A percentile compares a stretch with the other conserved stretches of the same genome.
Evolutionary conservation across 768 basidiomycete species (phyloP).

Genomic region (Podaxis sp.): DNA sequence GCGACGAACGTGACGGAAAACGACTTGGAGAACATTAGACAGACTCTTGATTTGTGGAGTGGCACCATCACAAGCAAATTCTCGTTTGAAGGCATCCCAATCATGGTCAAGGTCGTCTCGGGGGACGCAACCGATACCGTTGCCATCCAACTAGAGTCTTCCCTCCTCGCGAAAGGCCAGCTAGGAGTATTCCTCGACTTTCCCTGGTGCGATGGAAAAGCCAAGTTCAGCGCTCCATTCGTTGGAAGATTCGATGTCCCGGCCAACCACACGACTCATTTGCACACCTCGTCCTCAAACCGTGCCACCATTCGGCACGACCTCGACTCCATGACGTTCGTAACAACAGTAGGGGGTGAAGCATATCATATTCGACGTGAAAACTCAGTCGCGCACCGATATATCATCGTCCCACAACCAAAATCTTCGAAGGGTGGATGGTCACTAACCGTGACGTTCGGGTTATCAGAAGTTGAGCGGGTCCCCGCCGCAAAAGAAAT

Average conservation of each 20-base stretch:
- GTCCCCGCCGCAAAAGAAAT: slow-evolving; percentile 26
- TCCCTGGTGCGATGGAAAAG: slow-evolving; percentile 58
- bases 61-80: slow-evolving; percentile 49
- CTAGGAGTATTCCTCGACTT: slow-evolving; percentile 56
- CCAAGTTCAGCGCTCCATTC: slow-evolving; percentile 56
- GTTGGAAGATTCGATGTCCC: slow-evolving; percentile 52
- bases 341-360: slow-evolving; percentile 42
- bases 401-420: slow-evolving; percentile 37
- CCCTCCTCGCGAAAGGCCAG: slow-evolving; percentile 33
- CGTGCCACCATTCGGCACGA: slow-evolving; percentile 42
- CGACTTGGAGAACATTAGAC: slow-evolving; percentile 33
- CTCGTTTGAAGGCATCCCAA: slow-evolving; percentile 28
- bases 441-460: slow-evolving; percentile 36
- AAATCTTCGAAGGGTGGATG: slow-evolving; percentile 23
- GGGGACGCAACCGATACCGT: slow-evolving; percentile 39
- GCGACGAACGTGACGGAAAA: slow-evolving; percentile 33
- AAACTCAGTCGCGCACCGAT: slow-evolving; percentile 42
- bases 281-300: slow-evolving; percentile 22
- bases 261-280: slow-evolving; percentile 44
- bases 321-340: slow-evolving; percentile 37
- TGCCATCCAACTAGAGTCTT: slow-evolving; percentile 38
- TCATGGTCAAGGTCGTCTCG: slow-evolving; percentile 39
- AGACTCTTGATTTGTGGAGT: slow-evolving; percentile 55
- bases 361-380: slow-evolving; percentile 39
- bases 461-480: slow-evolving; percentile 14